Evolutionary conservation across 208 protist species (phyloP).

Genomic region (Borovskyia barvae): DNA sequence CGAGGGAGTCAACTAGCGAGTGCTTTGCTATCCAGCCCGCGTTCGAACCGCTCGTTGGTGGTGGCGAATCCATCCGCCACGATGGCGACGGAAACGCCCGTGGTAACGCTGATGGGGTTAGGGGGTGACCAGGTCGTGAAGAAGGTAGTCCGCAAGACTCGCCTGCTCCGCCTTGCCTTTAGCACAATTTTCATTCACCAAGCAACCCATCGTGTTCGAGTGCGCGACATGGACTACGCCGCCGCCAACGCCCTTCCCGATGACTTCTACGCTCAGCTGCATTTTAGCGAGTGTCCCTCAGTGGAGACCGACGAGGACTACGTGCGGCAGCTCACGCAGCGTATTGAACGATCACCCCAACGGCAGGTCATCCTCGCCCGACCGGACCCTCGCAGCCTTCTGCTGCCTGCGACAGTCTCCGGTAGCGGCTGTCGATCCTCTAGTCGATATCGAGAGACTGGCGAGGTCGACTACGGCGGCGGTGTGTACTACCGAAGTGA

Average conservation of each 20-base stretch:
- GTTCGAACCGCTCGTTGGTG: background rate
- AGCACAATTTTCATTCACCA: conserved; percentile 79
- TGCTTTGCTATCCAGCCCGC: no score
- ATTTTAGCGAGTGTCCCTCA: conserved; percentile 42
- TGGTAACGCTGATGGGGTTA: background rate
- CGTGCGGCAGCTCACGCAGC: conserved; percentile 48
- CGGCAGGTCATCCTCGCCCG: conserved; percentile 44
- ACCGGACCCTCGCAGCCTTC: conserved; percentile 29
- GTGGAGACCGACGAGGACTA: conserved; percentile 39
- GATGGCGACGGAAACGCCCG: no score
- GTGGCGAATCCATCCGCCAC: background rate
- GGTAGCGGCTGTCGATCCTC: conserved; percentile 8
- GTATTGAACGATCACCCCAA: conserved; percentile 67
- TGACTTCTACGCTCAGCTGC: conserved; percentile 70
- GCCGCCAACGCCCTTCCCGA: conserved; percentile 35
- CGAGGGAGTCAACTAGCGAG: no score
- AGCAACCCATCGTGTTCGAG: conserved; percentile 46
- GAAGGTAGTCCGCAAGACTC: conserved; percentile 27
- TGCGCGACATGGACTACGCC: conserved; percentile 78
- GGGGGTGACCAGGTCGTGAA: background rate
- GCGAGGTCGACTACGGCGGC: conserved; percentile 14
- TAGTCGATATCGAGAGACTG: conserved; percentile 12
- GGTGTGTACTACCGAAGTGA: conserved; percentile 68
- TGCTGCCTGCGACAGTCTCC: background rate
- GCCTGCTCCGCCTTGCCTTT: conserved; percentile 68